Conservation (phyloP, 768 basidiomycete genomes). For the Neoboletus brunneissimus region DNA sequence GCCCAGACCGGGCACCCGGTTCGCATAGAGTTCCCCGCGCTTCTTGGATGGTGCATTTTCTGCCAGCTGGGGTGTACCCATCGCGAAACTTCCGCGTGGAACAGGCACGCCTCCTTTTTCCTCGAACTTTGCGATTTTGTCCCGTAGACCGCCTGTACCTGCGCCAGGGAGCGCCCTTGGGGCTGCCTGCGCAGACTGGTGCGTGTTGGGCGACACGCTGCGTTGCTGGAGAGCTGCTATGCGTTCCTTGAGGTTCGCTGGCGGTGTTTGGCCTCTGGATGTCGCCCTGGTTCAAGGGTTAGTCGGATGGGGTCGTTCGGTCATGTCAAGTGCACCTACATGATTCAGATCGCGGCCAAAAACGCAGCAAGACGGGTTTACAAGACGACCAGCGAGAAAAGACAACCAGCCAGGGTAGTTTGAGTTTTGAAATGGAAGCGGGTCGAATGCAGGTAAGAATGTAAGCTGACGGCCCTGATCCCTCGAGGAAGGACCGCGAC, state of each 20-base stretch:
- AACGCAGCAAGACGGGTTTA: conserved; percentile 4
- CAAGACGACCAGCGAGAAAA: conserved; percentile 23
- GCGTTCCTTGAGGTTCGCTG: conserved; percentile 71
- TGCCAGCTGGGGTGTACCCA: conserved; percentile 57
- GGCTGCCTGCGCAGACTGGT: conserved; percentile 34
- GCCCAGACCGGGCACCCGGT: conserved; percentile 49
- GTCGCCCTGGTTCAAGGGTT: conserved; percentile 25
- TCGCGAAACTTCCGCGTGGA: conserved; percentile 71
- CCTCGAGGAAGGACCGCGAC: conserved; percentile 7
- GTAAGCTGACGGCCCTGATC: conserved; percentile 9
- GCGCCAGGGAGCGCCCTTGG: conserved; percentile 27
- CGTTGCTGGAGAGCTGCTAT: conserved; percentile 79
- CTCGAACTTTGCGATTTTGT: conserved; percentile 81
- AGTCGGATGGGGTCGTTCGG: conserved; percentile 3
- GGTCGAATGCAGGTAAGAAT: conserved; percentile 11
- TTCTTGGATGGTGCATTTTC: conserved; percentile 47
- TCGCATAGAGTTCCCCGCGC: conserved; percentile 71
- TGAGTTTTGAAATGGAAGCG: conserved; percentile 7
- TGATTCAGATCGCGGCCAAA: conserved; percentile 10
- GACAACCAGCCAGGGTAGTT: conserved; percentile 20
- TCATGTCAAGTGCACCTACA: conserved; percentile 18
- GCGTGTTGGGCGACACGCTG: conserved; percentile 26
- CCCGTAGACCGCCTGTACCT: conserved; percentile 41
- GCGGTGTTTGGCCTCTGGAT: conserved; percentile 26
- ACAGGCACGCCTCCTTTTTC: conserved; percentile 71